Evolutionary conservation across 108 stramenopile genomes (phyloP).

Genomic region (Cyclotella atomus): DNA sequence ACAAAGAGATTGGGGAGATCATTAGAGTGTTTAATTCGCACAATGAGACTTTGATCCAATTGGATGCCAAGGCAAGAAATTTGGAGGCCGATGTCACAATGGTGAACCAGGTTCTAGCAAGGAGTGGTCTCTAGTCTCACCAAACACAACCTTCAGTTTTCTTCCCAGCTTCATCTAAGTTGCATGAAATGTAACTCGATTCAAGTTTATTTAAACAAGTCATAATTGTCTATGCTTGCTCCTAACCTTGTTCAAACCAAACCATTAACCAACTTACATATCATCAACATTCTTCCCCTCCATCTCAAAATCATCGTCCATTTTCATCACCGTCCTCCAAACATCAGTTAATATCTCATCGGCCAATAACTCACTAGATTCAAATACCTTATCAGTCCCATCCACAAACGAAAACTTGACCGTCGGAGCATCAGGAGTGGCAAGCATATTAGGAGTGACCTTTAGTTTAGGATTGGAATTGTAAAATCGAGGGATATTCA

Average conservation of each 20-base stretch:
- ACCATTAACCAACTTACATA: conserved; percentile 20
- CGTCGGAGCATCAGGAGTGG: conserved; percentile 57
- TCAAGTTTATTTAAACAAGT: too few species aligned
- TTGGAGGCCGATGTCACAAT: conserved; percentile 66
- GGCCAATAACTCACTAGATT: conserved; percentile 53
- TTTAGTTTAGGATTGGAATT: conserved; percentile 72
- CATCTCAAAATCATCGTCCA: conserved; percentile 64
- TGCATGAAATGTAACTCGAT: too few species aligned
- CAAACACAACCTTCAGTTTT: too few species aligned
- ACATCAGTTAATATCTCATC: conserved; percentile 74
- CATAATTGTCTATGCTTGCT: too few species aligned
- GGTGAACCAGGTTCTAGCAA: conserved; percentile 31
- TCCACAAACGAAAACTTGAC: conserved; percentile 73
- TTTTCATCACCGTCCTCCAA: conserved; percentile 62
- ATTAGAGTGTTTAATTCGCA: conserved; percentile 73
- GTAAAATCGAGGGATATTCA: conserved; percentile 58
- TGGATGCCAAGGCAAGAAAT: conserved; percentile 63
- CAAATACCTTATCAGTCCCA: conserved; percentile 63
- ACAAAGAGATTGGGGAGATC: conserved; percentile 55
- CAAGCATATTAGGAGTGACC: conserved; percentile 55
- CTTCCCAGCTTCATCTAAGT: too few species aligned
- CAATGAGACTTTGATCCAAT: conserved; percentile 66
- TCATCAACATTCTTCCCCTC: conserved; percentile 72
- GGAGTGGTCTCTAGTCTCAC: conserved; percentile 14
- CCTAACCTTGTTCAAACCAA: neutral